Conservation (phyloP, 1,284 basidiomycete genomes). For the Pseudozyma sp. region DNA sequence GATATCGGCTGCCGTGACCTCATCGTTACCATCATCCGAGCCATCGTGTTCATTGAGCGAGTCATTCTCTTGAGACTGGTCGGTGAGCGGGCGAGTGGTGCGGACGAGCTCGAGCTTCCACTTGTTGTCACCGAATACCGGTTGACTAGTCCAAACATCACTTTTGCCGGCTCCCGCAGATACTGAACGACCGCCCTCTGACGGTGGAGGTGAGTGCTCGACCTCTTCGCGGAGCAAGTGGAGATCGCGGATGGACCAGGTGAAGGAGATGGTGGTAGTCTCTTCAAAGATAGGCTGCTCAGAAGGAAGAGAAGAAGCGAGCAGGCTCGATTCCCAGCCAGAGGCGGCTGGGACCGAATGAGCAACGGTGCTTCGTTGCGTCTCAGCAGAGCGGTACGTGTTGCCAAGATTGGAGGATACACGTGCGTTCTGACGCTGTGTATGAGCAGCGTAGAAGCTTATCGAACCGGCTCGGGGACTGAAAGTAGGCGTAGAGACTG, state of each 20-base stretch:
- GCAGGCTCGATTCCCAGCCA: constrained; percentile 13
- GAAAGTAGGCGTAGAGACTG: constrained; percentile 1
- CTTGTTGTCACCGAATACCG: constrained; percentile 64
- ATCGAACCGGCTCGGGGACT: constrained; percentile 5
- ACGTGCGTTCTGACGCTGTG: constrained; percentile 2
- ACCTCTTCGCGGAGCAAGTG: constrained; percentile 60
- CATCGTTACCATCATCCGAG: background rate
- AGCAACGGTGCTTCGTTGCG: background rate
- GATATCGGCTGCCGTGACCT: background rate
- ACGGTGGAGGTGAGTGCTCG: constrained; percentile 42
- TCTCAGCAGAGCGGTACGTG: constrained; percentile 3
- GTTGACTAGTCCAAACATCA: constrained; percentile 63
- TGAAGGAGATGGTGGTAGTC: constrained; percentile 57
- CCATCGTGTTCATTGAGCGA: background rate
- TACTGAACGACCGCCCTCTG: constrained; percentile 57
- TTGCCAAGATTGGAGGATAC: background rate
- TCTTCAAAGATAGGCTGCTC: constrained; percentile 53
- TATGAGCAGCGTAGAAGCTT: constrained; percentile 13
- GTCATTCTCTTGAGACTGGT: background rate
- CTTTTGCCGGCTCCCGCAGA: constrained; percentile 60
- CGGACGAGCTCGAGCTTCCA: constrained; percentile 66
- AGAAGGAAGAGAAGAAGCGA: constrained; percentile 8
- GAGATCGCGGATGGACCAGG: constrained; percentile 60
- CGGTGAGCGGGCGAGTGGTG: constrained; percentile 22
- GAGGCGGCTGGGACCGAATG: background rate